phyloP scores from a whole-genome alignment of 2,329 filamentous ascomycete genomes.

The Pseudogymnoascus destructans region DNA sequence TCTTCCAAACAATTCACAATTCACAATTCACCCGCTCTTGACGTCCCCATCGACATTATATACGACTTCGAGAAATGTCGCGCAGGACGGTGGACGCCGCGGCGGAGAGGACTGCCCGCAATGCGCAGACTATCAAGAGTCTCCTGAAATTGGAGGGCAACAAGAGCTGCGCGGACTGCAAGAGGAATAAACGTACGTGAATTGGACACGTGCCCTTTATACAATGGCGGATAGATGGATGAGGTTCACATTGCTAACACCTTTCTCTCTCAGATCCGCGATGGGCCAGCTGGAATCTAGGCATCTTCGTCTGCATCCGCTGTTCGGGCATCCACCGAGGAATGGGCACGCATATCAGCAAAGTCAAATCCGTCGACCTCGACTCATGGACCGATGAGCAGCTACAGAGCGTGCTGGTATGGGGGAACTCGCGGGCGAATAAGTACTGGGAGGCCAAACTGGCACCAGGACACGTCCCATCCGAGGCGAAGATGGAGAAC shows the following conservation, averaged over 20 bases:
- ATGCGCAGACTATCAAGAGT: constrained; percentile 85
- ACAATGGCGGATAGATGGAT: background rate
- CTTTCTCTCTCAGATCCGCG: constrained; percentile 56
- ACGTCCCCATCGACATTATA: background rate
- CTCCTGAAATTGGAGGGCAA: constrained; percentile 89
- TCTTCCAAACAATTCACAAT: background rate
- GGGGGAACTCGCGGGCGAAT: constrained; percentile 93
- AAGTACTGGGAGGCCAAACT: constrained; percentile 98
- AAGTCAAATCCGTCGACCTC: constrained; percentile 95
- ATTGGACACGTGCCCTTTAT: background rate
- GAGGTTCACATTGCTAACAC: constrained; percentile 17
- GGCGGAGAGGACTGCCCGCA: constrained; percentile 81
- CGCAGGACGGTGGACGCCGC: constrained; percentile 63
- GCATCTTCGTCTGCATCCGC: constrained; percentile 93
- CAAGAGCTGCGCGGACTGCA: constrained; percentile 97
- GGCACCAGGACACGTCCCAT: constrained; percentile 78
- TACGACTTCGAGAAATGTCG: constrained; percentile 46
- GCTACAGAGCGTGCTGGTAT: constrained; percentile 80
- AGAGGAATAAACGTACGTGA: constrained; percentile 83
- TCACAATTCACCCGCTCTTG: background rate
- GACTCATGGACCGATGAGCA: constrained; percentile 99
- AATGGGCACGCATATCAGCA: constrained; percentile 97
- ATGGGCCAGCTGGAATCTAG: constrained; percentile 99
- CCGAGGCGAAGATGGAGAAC: constrained; percentile 97
- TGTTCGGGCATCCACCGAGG: constrained; percentile 97